These are phyloP conservation scores for Tothia fuscella DNA, from an alignment of 2,329 filamentous ascomycete genomes.

Conservation along the genomic window DNA sequence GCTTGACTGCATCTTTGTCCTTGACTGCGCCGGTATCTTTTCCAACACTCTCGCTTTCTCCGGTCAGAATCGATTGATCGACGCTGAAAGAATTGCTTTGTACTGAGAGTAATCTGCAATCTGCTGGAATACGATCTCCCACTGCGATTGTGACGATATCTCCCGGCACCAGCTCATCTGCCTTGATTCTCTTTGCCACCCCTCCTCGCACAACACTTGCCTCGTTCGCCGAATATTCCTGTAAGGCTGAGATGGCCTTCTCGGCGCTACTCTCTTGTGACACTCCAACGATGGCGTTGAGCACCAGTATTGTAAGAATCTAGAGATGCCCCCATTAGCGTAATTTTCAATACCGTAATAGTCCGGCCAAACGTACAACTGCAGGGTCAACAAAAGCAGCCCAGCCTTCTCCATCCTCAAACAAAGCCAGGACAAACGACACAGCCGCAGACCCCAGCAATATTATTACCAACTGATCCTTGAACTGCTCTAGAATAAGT, in stretches of 20 bases:
- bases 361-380: constrained; percentile 58
- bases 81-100: constrained; percentile 96
- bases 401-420: constrained; percentile 90
- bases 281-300: constrained; percentile 94
- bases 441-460: constrained; percentile 84
- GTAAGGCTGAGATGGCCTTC: constrained; percentile 92
- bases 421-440: constrained; percentile 83
- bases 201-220: constrained; percentile 87
- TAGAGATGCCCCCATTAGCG: constrained; percentile 26
- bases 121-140: constrained; percentile 86
- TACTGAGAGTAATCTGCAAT: constrained; percentile 80
- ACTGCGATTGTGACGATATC: constrained; percentile 82
- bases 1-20: constrained; percentile 80
- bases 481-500: constrained; percentile 95
- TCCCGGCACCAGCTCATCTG: constrained; percentile 92
- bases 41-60: constrained; percentile 91
- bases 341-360: constrained; percentile 11
- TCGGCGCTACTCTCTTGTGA: constrained; percentile 98
- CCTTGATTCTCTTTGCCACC: constrained; percentile 69
- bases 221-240: constrained; percentile 98
- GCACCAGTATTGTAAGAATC: constrained; percentile 93
- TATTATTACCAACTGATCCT: constrained; percentile 95
- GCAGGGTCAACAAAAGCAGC: constrained; percentile 92
- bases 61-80: constrained; percentile 93
- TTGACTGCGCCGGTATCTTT: constrained; percentile 62